Base-by-base conservation (phyloP, 257 asterid genomes). In the Fraxinus quadrangulata region DNA sequence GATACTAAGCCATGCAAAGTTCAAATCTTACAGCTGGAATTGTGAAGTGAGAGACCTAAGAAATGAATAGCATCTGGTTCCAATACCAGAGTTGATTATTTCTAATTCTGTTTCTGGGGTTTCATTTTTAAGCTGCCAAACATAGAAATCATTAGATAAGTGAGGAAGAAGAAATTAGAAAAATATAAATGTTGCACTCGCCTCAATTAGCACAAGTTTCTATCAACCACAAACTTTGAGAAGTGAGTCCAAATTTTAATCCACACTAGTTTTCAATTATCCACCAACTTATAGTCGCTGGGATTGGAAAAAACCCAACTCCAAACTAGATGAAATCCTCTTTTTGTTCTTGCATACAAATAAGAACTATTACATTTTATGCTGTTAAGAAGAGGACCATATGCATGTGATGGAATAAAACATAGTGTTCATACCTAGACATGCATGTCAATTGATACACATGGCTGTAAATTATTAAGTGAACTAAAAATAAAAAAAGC, bases 311-410 rank as follows among this genome's bases (percentile, higher is more conserved):
- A 14, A 33, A 16, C 21, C n/a, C 26, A 56, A 56, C 26, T 56
- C 66, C 66, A 56, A 56, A n/a, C 66, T n/a, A 56, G 66, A 56
- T n/a, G 66, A 56, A 56, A n/a, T n/a, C 66, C 66, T 19, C 26
- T 56, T 56, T 19, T 56, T 56, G 6, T 56, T 17, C 66, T 56
- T 56, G 66, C 66, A 56, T 6, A 56, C 26, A 56, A 56, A n/a
- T n/a, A 3, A 54, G 65, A 54, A 54, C 24, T 47, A 19, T 54
- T 5, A 5, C 65, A 56, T 17, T 56, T 56, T 5, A 56, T n/a
- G 66, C 10, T 56, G 28, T 56, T n/a, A 56, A 1, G 24, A n/a
- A 5, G 12, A 56, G 28, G 26, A 56, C 21, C 10, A 5, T 5
- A n/a, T 19, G 63, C 63, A 51, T 51, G 63, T 6, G 10, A 19